phyloP scores from a whole-genome alignment of 768 basidiomycete species.

The Hemileccinum impolitum region DNA sequence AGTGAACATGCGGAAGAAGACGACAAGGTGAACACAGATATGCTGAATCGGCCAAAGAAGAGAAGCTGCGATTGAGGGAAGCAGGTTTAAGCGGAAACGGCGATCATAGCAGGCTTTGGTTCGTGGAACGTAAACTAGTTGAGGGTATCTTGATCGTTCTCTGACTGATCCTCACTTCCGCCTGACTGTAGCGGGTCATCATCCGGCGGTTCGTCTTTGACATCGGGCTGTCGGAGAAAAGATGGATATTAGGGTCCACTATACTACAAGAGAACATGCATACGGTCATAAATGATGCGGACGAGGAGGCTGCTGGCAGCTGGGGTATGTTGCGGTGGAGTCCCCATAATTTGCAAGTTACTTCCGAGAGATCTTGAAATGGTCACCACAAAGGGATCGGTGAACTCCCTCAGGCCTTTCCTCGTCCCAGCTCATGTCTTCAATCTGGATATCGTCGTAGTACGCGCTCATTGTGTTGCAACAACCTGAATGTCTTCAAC shows the following conservation, averaged over 20 bases:
- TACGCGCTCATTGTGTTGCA: conserved; percentile 64
- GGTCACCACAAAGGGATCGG: conserved; percentile 96
- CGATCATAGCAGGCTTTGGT: conserved; percentile 7
- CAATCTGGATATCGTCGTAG: conserved; percentile 97
- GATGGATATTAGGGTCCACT: conserved; percentile 3
- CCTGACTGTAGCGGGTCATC: conserved; percentile 36
- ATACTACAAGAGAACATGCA: conserved; percentile 30
- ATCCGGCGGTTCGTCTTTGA: conserved; percentile 71
- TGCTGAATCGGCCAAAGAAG: neutral
- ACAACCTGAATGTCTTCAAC: too few relatives aligned
- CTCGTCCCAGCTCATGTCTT: conserved; percentile 91
- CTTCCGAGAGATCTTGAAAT: conserved; percentile 88
- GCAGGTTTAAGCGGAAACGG: conserved; percentile 16
- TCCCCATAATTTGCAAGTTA: conserved; percentile 91
- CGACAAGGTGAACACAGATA: neutral
- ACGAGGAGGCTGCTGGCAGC: conserved; percentile 83
- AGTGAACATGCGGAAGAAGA: neutral
- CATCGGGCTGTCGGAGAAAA: conserved; percentile 60
- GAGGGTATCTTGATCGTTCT: too few relatives aligned
- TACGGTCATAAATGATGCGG: conserved; percentile 92
- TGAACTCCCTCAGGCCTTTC: conserved; percentile 87
- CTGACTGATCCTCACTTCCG: conserved; percentile 50
- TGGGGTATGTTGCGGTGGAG: conserved; percentile 93
- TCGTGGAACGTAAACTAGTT: too few relatives aligned
- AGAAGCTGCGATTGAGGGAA: neutral